Evolutionary conservation across 345 rosid genomes (phyloP).

Genomic region (Combretum micranthum): DNA sequence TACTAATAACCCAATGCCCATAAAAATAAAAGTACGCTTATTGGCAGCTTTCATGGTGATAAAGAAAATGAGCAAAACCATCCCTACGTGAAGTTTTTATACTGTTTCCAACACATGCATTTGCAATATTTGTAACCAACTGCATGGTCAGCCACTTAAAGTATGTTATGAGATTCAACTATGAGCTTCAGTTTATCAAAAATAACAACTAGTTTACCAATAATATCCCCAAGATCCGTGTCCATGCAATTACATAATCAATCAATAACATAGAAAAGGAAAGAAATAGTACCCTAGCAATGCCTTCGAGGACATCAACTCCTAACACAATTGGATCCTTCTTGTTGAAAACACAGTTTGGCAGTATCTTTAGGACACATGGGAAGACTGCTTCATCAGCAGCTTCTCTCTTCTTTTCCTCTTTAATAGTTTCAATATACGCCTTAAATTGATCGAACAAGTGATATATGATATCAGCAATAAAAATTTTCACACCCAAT

Average conservation of each 20-base stretch:
- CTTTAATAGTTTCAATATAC: constrained; percentile 71
- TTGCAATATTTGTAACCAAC: too few relatives aligned
- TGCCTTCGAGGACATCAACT: constrained; percentile 77
- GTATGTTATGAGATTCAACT: too few relatives aligned
- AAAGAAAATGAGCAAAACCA: too few relatives aligned
- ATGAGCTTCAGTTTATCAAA: too few relatives aligned
- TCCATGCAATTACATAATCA: neutral
- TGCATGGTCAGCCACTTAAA: too few relatives aligned
- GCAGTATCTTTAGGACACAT: constrained; percentile 70
- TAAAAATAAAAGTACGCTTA: too few relatives aligned
- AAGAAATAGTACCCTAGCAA: constrained; percentile 46
- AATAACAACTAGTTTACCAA: neutral
- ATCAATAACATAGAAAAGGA: neutral
- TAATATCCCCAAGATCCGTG: neutral
- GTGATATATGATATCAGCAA: constrained; percentile 95
- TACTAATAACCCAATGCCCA: too few relatives aligned
- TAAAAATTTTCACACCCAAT: constrained; percentile 84
- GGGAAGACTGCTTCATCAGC: constrained; percentile 96
- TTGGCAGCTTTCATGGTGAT: too few relatives aligned
- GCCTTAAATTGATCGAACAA: constrained; percentile 85
- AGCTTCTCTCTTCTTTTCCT: constrained; percentile 88
- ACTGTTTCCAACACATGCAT: too few relatives aligned
- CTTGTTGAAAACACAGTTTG: constrained; percentile 74
- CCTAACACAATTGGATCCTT: constrained; percentile 89
- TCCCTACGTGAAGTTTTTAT: too few relatives aligned